phyloP scores from a whole-genome alignment of 1,139 yeast genomes.

The Ogataea hybrid region DNA sequence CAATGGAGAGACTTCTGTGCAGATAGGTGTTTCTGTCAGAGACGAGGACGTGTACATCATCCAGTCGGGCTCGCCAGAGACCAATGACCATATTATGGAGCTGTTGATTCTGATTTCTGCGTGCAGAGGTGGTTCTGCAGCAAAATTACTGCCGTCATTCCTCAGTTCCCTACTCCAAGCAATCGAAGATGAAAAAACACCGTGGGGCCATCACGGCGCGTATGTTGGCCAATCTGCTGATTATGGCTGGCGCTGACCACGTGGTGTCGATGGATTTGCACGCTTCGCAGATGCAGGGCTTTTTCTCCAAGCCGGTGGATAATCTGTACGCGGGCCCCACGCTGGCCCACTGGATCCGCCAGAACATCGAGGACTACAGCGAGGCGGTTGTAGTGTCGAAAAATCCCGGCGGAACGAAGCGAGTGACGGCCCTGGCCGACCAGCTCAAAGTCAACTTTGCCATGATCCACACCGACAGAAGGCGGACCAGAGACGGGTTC shows the following conservation, averaged over 20 bases:
- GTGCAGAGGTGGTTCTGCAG: slow-evolving; percentile 96
- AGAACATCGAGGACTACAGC: slow-evolving; percentile 78
- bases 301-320: slow-evolving; percentile 95
- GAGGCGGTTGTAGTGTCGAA: slow-evolving; percentile 91
- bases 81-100: slow-evolving; percentile 97
- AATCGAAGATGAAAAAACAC: slow-evolving; percentile 96
- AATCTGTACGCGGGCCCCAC: slow-evolving; percentile 96
- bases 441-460: slow-evolving; percentile 94
- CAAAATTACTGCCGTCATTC: slow-evolving; percentile 96
- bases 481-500: slow-evolving; percentile 78
- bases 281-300: slow-evolving; percentile 99
- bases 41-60: slow-evolving; percentile 97
- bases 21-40: slow-evolving; percentile 90
- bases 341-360: slow-evolving; percentile 93
- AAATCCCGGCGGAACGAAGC: slow-evolving; percentile 97
- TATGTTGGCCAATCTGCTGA: slow-evolving; percentile 91
- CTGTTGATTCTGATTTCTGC: slow-evolving; percentile 88
- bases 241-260: slow-evolving; percentile 99
- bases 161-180: slow-evolving; percentile 98
- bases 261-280: slow-evolving; percentile 97
- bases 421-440: slow-evolving; percentile 97
- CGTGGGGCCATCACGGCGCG: slow-evolving; percentile 99
- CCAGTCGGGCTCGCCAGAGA: slow-evolving; percentile 85
- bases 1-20: slow-evolving; percentile 96
- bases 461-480: slow-evolving; percentile 97